phyloP scores from a whole-genome alignment of 2,329 filamentous ascomycete species.

The Chrysoporthe puriensis region DNA sequence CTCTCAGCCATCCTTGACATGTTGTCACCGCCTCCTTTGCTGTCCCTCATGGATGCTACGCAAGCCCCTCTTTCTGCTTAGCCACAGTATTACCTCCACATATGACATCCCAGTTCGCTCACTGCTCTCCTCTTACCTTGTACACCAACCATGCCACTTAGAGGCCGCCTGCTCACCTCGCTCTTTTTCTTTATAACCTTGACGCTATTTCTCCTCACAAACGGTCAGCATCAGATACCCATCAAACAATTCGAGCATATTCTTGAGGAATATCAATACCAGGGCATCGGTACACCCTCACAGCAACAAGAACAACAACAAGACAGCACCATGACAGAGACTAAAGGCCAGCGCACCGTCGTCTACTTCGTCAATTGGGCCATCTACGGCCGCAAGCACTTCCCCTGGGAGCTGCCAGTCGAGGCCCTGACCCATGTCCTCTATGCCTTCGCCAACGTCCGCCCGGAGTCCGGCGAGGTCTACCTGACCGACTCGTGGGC shows the following conservation, averaged over 20 bases:
- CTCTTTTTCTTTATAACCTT: slow-evolving; percentile 25
- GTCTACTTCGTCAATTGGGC: slow-evolving; percentile 82
- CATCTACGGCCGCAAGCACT: slow-evolving; percentile 83
- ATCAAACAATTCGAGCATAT: slow-evolving; percentile 17
- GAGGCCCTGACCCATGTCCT: slow-evolving; percentile 86
- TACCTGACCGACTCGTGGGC: slow-evolving; percentile 65
- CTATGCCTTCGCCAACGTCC: slow-evolving; percentile 89
- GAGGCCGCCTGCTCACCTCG: slow-evolving; percentile 25
- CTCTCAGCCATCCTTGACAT: not conserved
- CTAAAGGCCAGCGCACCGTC: slow-evolving; percentile 63
- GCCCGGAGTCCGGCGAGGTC: slow-evolving; percentile 79
- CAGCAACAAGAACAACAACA: slow-evolving; percentile 18
- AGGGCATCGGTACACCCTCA: slow-evolving; percentile 12
- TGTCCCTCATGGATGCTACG: not conserved
- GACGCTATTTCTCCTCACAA: slow-evolving; percentile 5
- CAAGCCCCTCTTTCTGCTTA: slow-evolving; percentile 16
- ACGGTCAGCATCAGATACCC: slow-evolving; percentile 20
- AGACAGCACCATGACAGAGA: slow-evolving; percentile 42
- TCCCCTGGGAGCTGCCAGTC: slow-evolving; percentile 80
- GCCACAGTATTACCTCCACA: slow-evolving; percentile 14
- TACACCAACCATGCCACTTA: slow-evolving; percentile 18
- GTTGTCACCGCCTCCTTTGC: slow-evolving; percentile 2
- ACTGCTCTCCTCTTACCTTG: not conserved
- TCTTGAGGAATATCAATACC: slow-evolving; percentile 19
- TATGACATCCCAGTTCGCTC: slow-evolving; percentile 10